Conservation (phyloP, 2,329 filamentous ascomycete species). For the Claviceps sp. region DNA sequence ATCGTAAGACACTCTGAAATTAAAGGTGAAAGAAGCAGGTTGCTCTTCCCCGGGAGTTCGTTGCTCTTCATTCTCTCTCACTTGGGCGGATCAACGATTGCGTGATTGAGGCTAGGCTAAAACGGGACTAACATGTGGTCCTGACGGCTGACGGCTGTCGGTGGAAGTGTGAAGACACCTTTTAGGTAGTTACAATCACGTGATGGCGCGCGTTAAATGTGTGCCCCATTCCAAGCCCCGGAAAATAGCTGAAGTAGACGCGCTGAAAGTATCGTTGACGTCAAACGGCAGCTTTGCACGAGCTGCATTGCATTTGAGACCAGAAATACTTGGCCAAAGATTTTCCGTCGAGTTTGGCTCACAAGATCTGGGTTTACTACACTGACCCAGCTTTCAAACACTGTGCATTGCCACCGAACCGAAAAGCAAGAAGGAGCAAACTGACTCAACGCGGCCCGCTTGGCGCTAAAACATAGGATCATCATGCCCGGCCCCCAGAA, state of each 20-base stretch:
- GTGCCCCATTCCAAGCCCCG: background rate
- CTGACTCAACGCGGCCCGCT: background rate
- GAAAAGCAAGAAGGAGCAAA: background rate
- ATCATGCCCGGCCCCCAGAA: conserved; percentile 16
- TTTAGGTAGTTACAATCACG: background rate
- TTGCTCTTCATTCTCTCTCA: conserved; percentile 8
- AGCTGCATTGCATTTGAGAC: background rate
- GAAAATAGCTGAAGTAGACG: too few species aligned
- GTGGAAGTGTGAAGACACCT: background rate
- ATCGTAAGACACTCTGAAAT: conserved; percentile 5
- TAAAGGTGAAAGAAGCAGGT: conserved; percentile 10
- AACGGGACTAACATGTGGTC: conserved; percentile 4
- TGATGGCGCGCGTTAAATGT: conserved; percentile 1
- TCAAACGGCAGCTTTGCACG: background rate
- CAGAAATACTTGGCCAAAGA: background rate
- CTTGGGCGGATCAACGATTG: conserved; percentile 16
- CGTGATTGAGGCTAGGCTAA: conserved; percentile 19
- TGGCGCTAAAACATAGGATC: background rate
- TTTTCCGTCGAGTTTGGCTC: background rate
- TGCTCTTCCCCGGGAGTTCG: conserved; percentile 7
- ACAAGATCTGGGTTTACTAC: background rate
- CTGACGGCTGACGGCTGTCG: background rate
- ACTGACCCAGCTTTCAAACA: background rate
- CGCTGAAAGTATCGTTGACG: too few species aligned
- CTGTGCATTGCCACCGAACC: background rate